Base-by-base conservation (phyloP, 225 moss, liverwort and hornwort genomes). In the Takakia lepidozioides region DNA sequence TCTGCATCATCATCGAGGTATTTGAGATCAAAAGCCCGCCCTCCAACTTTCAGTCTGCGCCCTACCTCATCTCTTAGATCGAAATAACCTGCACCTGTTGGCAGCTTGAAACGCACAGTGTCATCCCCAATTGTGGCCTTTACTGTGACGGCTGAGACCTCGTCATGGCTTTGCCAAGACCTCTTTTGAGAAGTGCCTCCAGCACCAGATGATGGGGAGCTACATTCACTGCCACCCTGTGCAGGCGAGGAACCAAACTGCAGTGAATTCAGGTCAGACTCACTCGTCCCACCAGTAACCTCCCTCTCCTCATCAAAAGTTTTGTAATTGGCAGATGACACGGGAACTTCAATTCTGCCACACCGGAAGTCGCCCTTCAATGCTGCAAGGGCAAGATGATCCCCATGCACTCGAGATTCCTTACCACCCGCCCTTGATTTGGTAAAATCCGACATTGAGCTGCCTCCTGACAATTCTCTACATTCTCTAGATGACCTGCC, bases 1-100 rank as follows among this genome's bases (percentile, higher is more conserved):
- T 98, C 91, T 36, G 70, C 83, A 27, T 98, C 98, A 43, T 98
- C 98, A 46, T 98, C 98, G 3, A 83, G 52, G 43, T 98, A 98
- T 58, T 98, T 98, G 5, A 98, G 76, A 42, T 56, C 75, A 28
- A 91, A 63, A 25, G 35, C 62, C 16, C 66, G 69, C 1, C 65
- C 75, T 25, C 43, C 26, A 0, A 85, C 51, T 49, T 87, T 84
- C 65, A 98, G 65, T 45, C 98, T 61, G 13, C 65, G 81, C 39
- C 75, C 73, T 19, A 98, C 81, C 67, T 98, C 85, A 8, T 87
- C 80, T 55, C 77, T 80, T 14, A 98, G 36, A 10, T 79, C 80
- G 18, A 45, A 27, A 32, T 74, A 91, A 0, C 80, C 66, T 0
- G 71, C 60, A 52, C 49, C 74, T 5, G 56, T 54, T 0, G 74